Evolutionary conservation across 768 basidiomycete genomes (phyloP), one percentile per base, ranked within the genome.

Genomic region (Lentinula sp.): DNA sequence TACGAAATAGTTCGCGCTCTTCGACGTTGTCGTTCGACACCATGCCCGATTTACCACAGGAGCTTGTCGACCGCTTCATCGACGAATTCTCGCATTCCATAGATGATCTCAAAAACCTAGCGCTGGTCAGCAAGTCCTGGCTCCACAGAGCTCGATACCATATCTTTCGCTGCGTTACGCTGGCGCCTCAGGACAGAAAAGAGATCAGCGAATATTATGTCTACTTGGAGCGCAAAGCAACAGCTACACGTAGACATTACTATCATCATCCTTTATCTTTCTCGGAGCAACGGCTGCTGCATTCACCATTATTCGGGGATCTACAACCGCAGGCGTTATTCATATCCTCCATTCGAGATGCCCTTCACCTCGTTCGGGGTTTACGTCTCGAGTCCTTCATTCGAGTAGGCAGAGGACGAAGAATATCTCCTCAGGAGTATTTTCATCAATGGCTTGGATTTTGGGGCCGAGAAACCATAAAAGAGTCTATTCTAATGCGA

Each of bases 21-120:
- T n/a, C 9, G 15, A 43, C 16, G 42, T 46, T 20, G 6, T 18
- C 7, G 8, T n/a, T 8, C 4, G 23, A n/a, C 45, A 46, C 45
- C 45, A 56, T 43, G 39, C 7, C 23, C 13, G 20, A 46, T 13
- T 9, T 57, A 16, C 57, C 57, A 35, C 57, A 59, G 37, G 57
- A 59, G 13, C 13, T 59, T 33, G 49, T 59, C 28, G 57, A 49
- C 45, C 28, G 57, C n/a, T 48, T 59, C 13, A 23, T 59, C 28
- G 57, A 59, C 41, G 45, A 58, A 37, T 37, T 49, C 12, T 20
- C 0, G 5, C 28, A 58, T 20, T 58, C 57, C 1, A 10, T 15
- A 6, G 8, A 35, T 37, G 46, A 59, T 13, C 48, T 59, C 9
- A 46, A 35, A 16, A 59, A 15, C n/a, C 5, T 37, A 9, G 18